phyloP scores from a whole-genome alignment of 257 asterid genomes.

The Capsicum baccatum region DNA sequence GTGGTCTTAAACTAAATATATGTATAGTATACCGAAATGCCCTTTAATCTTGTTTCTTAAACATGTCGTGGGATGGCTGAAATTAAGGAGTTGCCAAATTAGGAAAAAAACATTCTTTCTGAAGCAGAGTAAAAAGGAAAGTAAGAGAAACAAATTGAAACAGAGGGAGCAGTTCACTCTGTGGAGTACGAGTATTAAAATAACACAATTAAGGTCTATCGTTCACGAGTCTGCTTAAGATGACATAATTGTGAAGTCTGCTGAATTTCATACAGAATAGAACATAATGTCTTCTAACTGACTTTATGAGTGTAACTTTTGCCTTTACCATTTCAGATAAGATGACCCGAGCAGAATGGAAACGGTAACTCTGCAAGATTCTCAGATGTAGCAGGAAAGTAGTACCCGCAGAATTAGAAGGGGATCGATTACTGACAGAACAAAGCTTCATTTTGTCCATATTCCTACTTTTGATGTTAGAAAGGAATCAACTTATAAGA shows the following conservation, averaged over 20 bases:
- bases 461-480: constrained; percentile 11
- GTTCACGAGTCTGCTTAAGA: not conserved
- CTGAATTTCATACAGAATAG: not conserved
- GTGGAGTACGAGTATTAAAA: not conserved
- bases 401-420: not conserved
- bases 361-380: constrained; percentile 34
- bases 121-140: too few species aligned
- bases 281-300: not conserved
- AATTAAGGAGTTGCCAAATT: not conserved
- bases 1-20: too few species aligned
- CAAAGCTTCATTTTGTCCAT: constrained; percentile 32
- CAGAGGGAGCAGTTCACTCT: not conserved
- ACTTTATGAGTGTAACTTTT: not conserved
- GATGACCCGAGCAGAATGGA: constrained; percentile 47
- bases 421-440: constrained; percentile 26
- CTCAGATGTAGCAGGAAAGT: not conserved
- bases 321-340: constrained; percentile 36
- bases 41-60: too few species aligned
- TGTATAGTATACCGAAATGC: too few species aligned
- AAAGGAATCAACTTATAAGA: constrained; percentile 21
- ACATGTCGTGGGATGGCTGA: not conserved
- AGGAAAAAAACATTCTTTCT: too few species aligned
- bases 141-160: not conserved
- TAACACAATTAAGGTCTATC: not conserved
- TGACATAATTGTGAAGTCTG: not conserved